Evolutionary conservation across 2,329 filamentous ascomycete species (phyloP), one percentile per base, ranked within the genome.

Genomic region (Fusarium sp.): DNA sequence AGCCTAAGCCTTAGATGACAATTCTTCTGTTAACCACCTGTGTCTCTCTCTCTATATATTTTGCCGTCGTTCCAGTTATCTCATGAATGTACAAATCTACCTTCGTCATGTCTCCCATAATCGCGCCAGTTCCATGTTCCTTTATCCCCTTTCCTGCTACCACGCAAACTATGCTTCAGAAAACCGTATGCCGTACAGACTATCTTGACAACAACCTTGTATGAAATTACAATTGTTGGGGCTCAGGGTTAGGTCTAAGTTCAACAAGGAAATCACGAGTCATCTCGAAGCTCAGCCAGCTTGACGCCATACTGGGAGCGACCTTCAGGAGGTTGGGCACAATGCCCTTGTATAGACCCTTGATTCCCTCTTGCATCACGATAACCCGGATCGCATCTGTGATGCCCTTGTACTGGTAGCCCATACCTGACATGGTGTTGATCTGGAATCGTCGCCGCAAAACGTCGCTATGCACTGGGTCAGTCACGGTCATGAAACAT

Each of bases 391-490:
- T 84, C 6, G 96, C 96, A 78, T 97, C 94, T 67, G 89, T 86
- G 45, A 99, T 91, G 9, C 91, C 92, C 76, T 92, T 94, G 84
- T 99, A 99, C 79, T 95, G 90, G 82, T 98, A 98, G 53, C 96
- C 96, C 90, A 99, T 95, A 54, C 96, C 96, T 49, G 92, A 94
- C 96, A 99, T 99, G 57, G 96, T 98, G 82, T 99, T 99, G 83
- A 99, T 96, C 79, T 99, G 96, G 80, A 99, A 99, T 53, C 96
- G 89, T 65, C 96, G 90, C 32, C 96, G 92, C 58, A 99, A 86
- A 4, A 99, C 95, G 78, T 97, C 94, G 78, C 93, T 96, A 11
- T 16, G 47, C 41, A 20, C 15, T 20, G 53, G 69, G 15, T 49
- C 8, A 20, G 12, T 16, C 54, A 30, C 78, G 65, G 78, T 77